These are phyloP conservation scores for Kitagawia praeruptora DNA, from an alignment of 129 eudicot genomes.

Conservation along the genomic window DNA sequence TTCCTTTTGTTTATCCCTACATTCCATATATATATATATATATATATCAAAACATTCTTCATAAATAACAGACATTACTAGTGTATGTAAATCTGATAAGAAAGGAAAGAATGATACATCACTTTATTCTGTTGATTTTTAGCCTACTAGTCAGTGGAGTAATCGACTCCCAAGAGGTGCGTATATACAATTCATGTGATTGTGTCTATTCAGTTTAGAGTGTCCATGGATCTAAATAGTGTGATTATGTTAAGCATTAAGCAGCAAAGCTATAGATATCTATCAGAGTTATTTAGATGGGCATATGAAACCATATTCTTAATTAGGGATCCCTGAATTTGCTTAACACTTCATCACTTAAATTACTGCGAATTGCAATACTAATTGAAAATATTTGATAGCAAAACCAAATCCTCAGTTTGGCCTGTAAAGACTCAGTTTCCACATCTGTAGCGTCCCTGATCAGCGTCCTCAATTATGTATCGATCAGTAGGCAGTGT, in stretches of 20 bases:
- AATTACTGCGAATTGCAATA: neutral
- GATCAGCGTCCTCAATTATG: neutral
- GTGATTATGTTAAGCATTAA: neutral
- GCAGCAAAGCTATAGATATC: neutral
- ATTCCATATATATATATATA: neutral
- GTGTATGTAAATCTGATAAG: neutral
- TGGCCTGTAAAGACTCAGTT: neutral
- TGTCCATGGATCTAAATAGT: neutral
- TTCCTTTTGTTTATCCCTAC: neutral
- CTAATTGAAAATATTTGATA: neutral
- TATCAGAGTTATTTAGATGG: neutral
- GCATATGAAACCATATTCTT: neutral
- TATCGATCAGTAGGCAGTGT: neutral
- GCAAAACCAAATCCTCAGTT: neutral
- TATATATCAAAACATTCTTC: neutral
- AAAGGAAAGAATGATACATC: neutral
- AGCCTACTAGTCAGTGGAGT: neutral
- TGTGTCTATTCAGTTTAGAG: neutral
- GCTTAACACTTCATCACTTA: neutral
- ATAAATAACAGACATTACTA: neutral
- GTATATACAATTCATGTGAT: neutral
- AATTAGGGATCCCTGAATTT: neutral
- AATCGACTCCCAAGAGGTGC: neutral
- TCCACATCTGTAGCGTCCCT: neutral
- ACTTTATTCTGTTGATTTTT: neutral